Evolutionary conservation across 192 early-diverging fungal genomes (phyloP).

Genomic region (Thamnidium elegans): DNA sequence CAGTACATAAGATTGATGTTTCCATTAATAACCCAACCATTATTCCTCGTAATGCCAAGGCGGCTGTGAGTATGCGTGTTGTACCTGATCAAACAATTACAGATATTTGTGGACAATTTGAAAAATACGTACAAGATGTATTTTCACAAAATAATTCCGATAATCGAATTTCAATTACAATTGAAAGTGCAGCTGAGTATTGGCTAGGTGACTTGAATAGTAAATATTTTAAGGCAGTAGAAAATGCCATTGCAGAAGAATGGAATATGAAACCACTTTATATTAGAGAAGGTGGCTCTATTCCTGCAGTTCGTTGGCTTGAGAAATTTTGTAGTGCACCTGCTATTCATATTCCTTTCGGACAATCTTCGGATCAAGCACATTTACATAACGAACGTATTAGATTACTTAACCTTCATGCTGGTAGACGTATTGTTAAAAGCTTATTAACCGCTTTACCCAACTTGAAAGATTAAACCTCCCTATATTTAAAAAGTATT

Average conservation of each 20-base stretch:
- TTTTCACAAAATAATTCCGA: slow-evolving; percentile 51
- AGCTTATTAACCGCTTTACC: slow-evolving; percentile 17
- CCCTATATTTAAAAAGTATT: too few relatives aligned
- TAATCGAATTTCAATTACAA: slow-evolving; percentile 45
- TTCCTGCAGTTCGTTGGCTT: slow-evolving; percentile 73
- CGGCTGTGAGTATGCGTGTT: slow-evolving; percentile 69
- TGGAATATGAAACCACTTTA: slow-evolving; percentile 63
- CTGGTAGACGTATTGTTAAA: slow-evolving; percentile 64
- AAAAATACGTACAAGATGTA: slow-evolving; percentile 46
- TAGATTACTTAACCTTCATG: slow-evolving; percentile 62
- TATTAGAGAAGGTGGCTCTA: slow-evolving; percentile 78
- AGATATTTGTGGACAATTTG: slow-evolving; percentile 59
- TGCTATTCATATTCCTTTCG: slow-evolving; percentile 76
- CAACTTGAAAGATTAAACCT: background rate
- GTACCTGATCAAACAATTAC: slow-evolving; percentile 70
- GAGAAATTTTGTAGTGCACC: slow-evolving; percentile 62
- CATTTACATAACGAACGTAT: slow-evolving; percentile 79
- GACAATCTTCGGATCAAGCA: slow-evolving; percentile 73
- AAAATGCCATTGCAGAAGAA: slow-evolving; percentile 59
- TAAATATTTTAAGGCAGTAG: slow-evolving; percentile 67
- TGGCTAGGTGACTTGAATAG: slow-evolving; percentile 71
- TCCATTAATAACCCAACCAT: slow-evolving; percentile 68
- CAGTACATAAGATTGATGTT: slow-evolving; percentile 76
- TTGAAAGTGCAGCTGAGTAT: slow-evolving; percentile 66
- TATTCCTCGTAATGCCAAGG: slow-evolving; percentile 65